phyloP scores from a whole-genome alignment of 1,139 yeast species.

The Cylindricascospora bacillispora region DNA sequence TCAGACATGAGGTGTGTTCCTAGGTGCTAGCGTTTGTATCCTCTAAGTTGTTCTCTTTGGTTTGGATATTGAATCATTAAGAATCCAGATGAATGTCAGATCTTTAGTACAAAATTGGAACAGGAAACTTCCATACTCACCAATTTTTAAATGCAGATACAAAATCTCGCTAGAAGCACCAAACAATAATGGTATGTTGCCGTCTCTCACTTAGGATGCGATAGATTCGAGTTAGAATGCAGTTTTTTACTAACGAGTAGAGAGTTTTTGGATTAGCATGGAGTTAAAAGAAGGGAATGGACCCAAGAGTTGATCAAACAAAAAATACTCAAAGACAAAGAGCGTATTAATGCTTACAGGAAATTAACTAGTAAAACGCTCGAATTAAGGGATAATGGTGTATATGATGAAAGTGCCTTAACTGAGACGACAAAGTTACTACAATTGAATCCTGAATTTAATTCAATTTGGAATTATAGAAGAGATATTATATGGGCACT shows the following conservation, averaged over 20 bases:
- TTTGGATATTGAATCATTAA: neutral
- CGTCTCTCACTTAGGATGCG: no score
- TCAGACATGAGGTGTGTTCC: conserved; percentile 9
- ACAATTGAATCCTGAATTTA: conserved; percentile 68
- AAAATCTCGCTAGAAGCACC: no score
- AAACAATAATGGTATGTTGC: no score
- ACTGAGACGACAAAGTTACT: conserved; percentile 45
- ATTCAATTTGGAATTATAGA: conserved; percentile 83
- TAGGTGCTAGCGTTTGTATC: neutral
- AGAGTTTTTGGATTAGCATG: conserved; percentile 38
- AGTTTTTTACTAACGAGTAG: no score
- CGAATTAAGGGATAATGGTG: conserved; percentile 24
- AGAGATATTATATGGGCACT: conserved; percentile 46
- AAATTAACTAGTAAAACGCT: conserved; percentile 35
- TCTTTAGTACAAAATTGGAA: no score
- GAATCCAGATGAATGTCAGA: conserved; percentile 1
- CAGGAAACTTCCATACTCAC: no score
- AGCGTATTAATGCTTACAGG: conserved; percentile 44
- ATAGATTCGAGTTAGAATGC: no score
- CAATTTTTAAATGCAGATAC: no score
- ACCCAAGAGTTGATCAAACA: conserved; percentile 42
- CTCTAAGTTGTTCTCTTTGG: neutral
- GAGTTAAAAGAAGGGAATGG: conserved; percentile 48
- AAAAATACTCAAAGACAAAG: conserved; percentile 43
- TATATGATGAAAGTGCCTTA: conserved; percentile 34